Evolutionary conservation across 192 early-diverging fungal species (phyloP), one percentile per base, ranked within the genome.

Genomic region (Backusella luteola): DNA sequence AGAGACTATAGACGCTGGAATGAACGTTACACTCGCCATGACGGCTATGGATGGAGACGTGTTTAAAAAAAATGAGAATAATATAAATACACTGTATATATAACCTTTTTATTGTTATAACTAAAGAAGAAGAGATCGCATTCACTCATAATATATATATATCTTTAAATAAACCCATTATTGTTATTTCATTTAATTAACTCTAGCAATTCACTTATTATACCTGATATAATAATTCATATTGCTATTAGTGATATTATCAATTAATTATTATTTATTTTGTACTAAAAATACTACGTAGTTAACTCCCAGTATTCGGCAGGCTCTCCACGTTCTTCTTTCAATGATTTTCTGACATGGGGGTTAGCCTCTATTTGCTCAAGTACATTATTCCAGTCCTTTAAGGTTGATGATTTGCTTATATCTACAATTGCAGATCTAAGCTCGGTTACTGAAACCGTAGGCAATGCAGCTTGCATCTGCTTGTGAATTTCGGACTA

Each of bases 11-110:
- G 17, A 19, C 21, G 14, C 41, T 72, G 70, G 70, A 46, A 29
- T 14, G 23, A 63, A 63, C 69, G 75, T 19, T 77, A 79, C 19
- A 15, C 23, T 44, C 68, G 78, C 6, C 75, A 67, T 29, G 70
- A 71, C n/a, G 75, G 67, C 11, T 76, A 76, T 73, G 79, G 79
- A 21, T 80, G 79, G 79, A 71, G 26, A 41, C 74, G 75, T 34
- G 79, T 80, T n/a, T 80, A 76, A 69, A 72, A 32, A 15, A 26
- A 41, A 42, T 26, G 32, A 23, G 4, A 72, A 39, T 26, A 32
- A 19, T 72, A 72, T 67, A 26, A 71, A 21, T 72, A 19, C 42
- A 39, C 32, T 72, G 68, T 69, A 69, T 69, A 69, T 69, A 59
- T 63, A 69, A 63, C 5, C 56, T 23, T 26, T 53, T 29, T 56